These are phyloP conservation scores for Stagonosporopsis vannaccii DNA, from an alignment of 2,329 filamentous ascomycete genomes.

Conservation along the genomic window DNA sequence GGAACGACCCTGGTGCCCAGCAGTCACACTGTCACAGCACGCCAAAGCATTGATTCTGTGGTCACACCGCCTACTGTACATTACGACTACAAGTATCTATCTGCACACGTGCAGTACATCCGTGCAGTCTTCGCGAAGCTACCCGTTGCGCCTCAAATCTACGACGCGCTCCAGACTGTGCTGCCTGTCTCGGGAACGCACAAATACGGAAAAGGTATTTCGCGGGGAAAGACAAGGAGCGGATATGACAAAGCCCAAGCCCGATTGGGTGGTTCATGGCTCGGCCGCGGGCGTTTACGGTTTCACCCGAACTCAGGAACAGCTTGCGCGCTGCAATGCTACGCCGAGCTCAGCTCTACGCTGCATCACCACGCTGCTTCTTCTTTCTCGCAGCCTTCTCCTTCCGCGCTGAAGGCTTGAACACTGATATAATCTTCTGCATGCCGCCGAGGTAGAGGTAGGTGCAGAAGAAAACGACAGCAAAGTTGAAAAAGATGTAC, in stretches of 20 bases:
- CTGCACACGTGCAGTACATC: constrained; percentile 5
- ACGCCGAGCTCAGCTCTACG: constrained; percentile 24
- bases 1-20: background rate
- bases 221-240: constrained; percentile 32
- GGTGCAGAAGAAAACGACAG: constrained; percentile 59
- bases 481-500: constrained; percentile 71
- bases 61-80: constrained; percentile 10
- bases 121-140: background rate
- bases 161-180: constrained; percentile 25
- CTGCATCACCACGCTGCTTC: constrained; percentile 31
- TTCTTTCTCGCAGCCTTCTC: constrained; percentile 42
- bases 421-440: constrained; percentile 44
- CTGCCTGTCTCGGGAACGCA: constrained; percentile 5
- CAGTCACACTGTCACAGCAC: background rate
- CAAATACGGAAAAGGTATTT: constrained; percentile 22
- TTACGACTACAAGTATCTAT: background rate
- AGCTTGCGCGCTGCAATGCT: constrained; percentile 16
- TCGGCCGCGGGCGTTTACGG: constrained; percentile 37
- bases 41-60: background rate
- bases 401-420: constrained; percentile 45
- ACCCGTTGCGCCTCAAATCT: constrained; percentile 11
- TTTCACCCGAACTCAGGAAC: constrained; percentile 32
- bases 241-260: constrained; percentile 23
- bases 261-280: constrained; percentile 8
- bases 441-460: constrained; percentile 62